Percentiles rank a stretch among this genome's conserved stretches.
These are phyloP conservation scores for Wickerhamiella cacticola DNA, from an alignment of 805 yeast genomes.

Conservation along the genomic window DNA sequence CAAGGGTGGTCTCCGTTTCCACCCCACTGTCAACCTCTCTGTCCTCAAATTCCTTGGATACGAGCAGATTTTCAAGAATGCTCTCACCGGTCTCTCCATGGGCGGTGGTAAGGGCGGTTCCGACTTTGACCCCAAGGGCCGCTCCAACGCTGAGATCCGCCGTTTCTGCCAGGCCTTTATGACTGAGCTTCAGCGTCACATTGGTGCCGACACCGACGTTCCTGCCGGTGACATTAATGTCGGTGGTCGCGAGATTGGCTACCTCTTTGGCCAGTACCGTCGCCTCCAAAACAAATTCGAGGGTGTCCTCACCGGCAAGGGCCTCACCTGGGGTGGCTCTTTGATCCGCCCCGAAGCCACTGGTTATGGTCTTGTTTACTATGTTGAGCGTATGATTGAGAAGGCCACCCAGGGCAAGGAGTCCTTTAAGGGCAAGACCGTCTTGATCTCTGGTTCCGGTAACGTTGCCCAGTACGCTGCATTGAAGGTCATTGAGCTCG, in stretches of 20 bases:
- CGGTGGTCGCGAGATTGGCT: constrained; percentile 93
- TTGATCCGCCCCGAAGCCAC: constrained; percentile 98
- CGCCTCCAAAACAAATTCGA: constrained; percentile 81
- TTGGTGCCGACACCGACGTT: constrained; percentile 94
- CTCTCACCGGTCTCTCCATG: constrained; percentile 91
- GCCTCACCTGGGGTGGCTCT: constrained; percentile 97
- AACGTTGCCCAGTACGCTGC: constrained; percentile 99
- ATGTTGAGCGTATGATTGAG: constrained; percentile 95
- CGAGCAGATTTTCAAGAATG: constrained; percentile 97
- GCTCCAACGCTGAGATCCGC: constrained; percentile 86
- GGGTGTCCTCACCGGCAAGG: constrained; percentile 97
- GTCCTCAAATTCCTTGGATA: constrained; percentile 93
- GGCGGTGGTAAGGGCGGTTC: constrained; percentile 99
- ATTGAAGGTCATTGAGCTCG: constrained; percentile 89
- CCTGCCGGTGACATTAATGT: constrained; percentile 99
- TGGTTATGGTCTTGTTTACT: constrained; percentile 94
- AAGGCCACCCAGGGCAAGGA: constrained; percentile 83
- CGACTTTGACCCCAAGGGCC: constrained; percentile 95
- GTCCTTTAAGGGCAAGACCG: constrained; percentile 83
- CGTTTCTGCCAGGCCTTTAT: constrained; percentile 92
- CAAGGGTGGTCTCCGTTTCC: constrained; percentile 98
- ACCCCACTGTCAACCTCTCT: constrained; percentile 91
- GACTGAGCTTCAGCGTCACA: constrained; percentile 90
- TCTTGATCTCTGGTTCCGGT: constrained; percentile 96
- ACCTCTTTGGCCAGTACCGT: constrained; percentile 94